These are phyloP conservation scores for Daldinia childiae DNA, from an alignment of 495 filamentous ascomycete genomes.

Conservation along the genomic window DNA sequence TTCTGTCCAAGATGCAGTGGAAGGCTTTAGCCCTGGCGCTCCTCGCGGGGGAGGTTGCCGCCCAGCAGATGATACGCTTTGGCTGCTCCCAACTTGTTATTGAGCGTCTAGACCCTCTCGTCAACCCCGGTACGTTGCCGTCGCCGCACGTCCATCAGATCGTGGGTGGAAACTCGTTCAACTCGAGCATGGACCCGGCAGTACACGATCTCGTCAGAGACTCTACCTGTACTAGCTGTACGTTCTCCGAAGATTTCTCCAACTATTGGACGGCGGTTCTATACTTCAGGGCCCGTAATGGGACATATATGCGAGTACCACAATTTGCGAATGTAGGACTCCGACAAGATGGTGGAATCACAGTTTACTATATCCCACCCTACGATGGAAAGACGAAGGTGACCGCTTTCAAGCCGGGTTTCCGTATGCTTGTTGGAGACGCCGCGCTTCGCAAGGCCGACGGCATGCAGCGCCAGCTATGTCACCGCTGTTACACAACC, in stretches of 20 bases:
- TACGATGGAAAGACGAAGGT: constrained; percentile 49
- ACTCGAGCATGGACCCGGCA: constrained; percentile 45
- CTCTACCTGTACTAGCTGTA: constrained; percentile 50
- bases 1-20: constrained; percentile 41
- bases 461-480: constrained; percentile 43
- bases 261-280: constrained; percentile 59
- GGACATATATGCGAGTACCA: constrained; percentile 51
- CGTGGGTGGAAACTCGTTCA: constrained; percentile 53
- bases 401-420: constrained; percentile 54
- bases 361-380: constrained; percentile 56
- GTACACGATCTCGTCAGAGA: constrained; percentile 45
- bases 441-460: constrained; percentile 47
- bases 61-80: constrained; percentile 54
- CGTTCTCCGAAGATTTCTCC: constrained; percentile 52
- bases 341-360: constrained; percentile 51
- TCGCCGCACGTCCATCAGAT: constrained; percentile 53
- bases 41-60: constrained; percentile 31
- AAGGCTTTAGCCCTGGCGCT: constrained; percentile 32
- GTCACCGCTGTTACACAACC: constrained; percentile 44
- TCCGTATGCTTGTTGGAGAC: constrained; percentile 56
- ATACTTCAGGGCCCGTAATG: constrained; percentile 51
- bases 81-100: constrained; percentile 53
- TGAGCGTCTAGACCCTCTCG: constrained; percentile 51
- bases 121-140: constrained; percentile 47
- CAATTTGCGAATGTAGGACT: constrained; percentile 52